Conservation (phyloP, 768 basidiomycete genomes). For the Asterophora lycoperdoides region DNA sequence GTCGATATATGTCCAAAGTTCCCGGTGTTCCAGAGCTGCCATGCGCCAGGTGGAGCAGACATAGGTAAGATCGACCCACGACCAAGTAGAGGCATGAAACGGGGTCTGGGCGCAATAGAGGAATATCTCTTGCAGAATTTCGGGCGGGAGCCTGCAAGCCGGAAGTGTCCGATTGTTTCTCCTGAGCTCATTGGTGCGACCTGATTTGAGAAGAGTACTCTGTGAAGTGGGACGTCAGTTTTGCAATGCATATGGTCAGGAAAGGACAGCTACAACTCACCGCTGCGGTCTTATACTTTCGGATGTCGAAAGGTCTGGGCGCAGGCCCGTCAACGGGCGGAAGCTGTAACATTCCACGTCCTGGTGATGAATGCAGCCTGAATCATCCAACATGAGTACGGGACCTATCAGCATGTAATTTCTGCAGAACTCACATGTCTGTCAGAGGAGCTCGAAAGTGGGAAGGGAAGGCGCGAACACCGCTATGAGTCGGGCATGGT, state of each 20-base stretch:
- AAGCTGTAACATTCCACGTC: slow-evolving; percentile 6
- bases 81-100: slow-evolving; percentile 24
- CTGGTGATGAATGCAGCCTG: neutral
- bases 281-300: slow-evolving; percentile 17
- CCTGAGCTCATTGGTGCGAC: slow-evolving; percentile 12
- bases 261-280: slow-evolving; percentile 3
- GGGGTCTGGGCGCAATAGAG: slow-evolving; percentile 21
- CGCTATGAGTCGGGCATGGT: neutral
- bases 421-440: neutral
- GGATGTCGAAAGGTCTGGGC: slow-evolving; percentile 13
- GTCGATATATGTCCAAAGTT: slow-evolving; percentile 36
- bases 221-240: neutral
- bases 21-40: slow-evolving; percentile 26
- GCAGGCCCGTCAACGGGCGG: slow-evolving; percentile 4
- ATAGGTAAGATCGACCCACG: slow-evolving; percentile 32
- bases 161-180: slow-evolving; percentile 9
- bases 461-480: neutral
- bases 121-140: slow-evolving; percentile 28
- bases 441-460: neutral
- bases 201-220: slow-evolving; percentile 13
- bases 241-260: neutral
- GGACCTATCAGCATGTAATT: neutral
- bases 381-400: neutral
- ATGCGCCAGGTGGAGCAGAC: slow-evolving; percentile 37
- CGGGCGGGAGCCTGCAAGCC: slow-evolving; percentile 24